Percentiles rank a stretch among this genome's conserved stretches.
These are phyloP conservation scores for Megacollybia marginata DNA, from an alignment of 768 basidiomycete genomes.

Conservation along the genomic window DNA sequence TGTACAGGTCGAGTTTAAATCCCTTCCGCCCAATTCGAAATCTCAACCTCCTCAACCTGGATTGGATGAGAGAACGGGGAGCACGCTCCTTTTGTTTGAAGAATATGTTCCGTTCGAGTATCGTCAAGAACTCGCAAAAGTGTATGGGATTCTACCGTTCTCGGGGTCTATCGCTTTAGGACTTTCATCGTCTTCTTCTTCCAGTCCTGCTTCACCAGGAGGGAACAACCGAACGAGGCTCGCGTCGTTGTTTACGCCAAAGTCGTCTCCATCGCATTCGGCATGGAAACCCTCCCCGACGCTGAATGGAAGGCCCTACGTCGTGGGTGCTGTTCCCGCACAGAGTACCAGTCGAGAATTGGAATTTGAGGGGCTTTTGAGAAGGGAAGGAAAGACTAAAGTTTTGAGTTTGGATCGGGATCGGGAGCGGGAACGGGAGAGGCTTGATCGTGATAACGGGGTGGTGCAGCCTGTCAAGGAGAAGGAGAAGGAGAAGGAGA, in stretches of 20 bases:
- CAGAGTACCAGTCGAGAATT: constrained; percentile 52
- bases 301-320: constrained; percentile 72
- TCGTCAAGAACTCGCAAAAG: constrained; percentile 60
- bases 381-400: constrained; percentile 28
- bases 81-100: constrained; percentile 78
- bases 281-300: constrained; percentile 82
- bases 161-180: not conserved
- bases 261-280: constrained; percentile 21
- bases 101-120: constrained; percentile 92
- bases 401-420: not conserved
- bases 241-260: not conserved
- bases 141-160: not conserved
- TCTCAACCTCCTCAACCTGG: too few relatives aligned
- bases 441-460: too few relatives aligned
- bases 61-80: constrained; percentile 3
- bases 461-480: too few relatives aligned
- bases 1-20: not conserved
- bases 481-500: too few relatives aligned
- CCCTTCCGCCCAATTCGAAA: too few relatives aligned
- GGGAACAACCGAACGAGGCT: not conserved
- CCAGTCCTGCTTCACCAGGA: constrained; percentile 3
- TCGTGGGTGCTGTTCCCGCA: constrained; percentile 50
- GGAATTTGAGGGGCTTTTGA: constrained; percentile 74
- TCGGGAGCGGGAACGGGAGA: too few relatives aligned
- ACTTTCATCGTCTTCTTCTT: constrained; percentile 16